A percentile compares a stretch with the other conserved stretches of the same genome.
phyloP scores from a whole-genome alignment of 805 yeast genomes.

The Starmerella floris region DNA sequence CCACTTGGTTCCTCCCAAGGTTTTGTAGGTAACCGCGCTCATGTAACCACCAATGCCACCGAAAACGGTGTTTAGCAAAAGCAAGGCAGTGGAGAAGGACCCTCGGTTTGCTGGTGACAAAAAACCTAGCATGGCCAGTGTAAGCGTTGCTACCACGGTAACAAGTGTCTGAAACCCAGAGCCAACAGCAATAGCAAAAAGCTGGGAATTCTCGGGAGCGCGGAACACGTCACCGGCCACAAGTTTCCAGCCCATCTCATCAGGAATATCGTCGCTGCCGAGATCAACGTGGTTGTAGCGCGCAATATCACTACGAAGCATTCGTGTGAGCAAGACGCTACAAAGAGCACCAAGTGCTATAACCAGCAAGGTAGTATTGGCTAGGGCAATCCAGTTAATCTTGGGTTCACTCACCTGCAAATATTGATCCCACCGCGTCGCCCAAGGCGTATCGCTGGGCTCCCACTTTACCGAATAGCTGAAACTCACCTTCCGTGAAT shows the following conservation, averaged over 20 bases:
- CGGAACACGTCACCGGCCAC: slow-evolving; percentile 92
- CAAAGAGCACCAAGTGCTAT: slow-evolving; percentile 62
- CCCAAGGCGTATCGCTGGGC: slow-evolving; percentile 73
- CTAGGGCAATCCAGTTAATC: slow-evolving; percentile 89
- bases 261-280: slow-evolving; percentile 59
- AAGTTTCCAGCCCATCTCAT: slow-evolving; percentile 94
- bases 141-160: slow-evolving; percentile 59
- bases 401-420: slow-evolving; percentile 73
- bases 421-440: slow-evolving; percentile 97
- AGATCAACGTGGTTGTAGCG: slow-evolving; percentile 81
- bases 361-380: slow-evolving; percentile 75
- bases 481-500: slow-evolving; percentile 49
- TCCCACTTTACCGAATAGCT: slow-evolving; percentile 73
- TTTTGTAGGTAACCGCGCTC: slow-evolving; percentile 74
- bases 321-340: slow-evolving; percentile 62
- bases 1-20: slow-evolving; percentile 88
- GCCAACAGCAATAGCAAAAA: slow-evolving; percentile 71
- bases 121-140: slow-evolving; percentile 77
- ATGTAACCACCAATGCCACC: slow-evolving; percentile 76
- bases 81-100: slow-evolving; percentile 78
- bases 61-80: slow-evolving; percentile 64
- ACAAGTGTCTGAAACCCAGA: slow-evolving; percentile 74
- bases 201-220: slow-evolving; percentile 55
- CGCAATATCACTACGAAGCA: slow-evolving; percentile 72
- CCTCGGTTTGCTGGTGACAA: slow-evolving; percentile 93